phyloP scores from a whole-genome alignment of 2,329 filamentous ascomycete species.

The Sclerotinia spermophila region DNA sequence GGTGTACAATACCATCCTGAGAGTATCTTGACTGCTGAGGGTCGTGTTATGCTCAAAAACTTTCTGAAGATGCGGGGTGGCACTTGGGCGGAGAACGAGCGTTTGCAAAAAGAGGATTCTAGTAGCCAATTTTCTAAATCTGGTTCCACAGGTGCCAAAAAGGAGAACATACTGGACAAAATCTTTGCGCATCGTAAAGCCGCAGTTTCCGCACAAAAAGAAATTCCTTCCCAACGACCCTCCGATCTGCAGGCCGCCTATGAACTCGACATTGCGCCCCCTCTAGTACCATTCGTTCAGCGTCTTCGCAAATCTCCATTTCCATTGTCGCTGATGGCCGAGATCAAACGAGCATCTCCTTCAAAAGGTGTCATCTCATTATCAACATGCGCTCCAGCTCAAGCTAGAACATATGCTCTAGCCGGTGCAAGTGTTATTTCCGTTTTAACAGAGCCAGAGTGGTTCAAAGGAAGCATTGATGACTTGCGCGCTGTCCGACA shows the following conservation, averaged over 20 bases:
- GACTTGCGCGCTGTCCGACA: constrained; percentile 84
- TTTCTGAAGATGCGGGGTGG: constrained; percentile 85
- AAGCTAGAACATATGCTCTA: constrained; percentile 86
- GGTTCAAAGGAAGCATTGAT: constrained; percentile 98
- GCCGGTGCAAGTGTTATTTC: constrained; percentile 96
- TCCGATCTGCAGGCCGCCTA: constrained; percentile 84
- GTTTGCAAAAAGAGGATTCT: constrained; percentile 45
- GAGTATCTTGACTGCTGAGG: constrained; percentile 89
- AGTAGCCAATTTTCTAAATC: constrained; percentile 28
- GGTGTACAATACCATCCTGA: constrained; percentile 98
- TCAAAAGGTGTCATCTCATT: constrained; percentile 94
- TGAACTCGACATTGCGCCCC: constrained; percentile 77
- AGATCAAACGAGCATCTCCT: constrained; percentile 94
- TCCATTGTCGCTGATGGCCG: constrained; percentile 89
- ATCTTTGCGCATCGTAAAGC: constrained; percentile 82
- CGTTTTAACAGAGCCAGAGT: constrained; percentile 96
- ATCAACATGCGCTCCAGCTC: constrained; percentile 79
- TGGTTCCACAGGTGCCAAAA: constrained; percentile 47
- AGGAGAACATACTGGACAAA: constrained; percentile 81
- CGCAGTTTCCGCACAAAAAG: constrained; percentile 75
- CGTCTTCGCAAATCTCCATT: constrained; percentile 79
- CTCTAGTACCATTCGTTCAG: constrained; percentile 74
- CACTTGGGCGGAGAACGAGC: constrained; percentile 81
- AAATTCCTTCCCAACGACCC: constrained; percentile 78
- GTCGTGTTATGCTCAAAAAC: constrained; percentile 85